These are phyloP conservation scores for Colletotrichum sp. DNA, from an alignment of 2,329 filamentous ascomycete species.

Conservation along the genomic window DNA sequence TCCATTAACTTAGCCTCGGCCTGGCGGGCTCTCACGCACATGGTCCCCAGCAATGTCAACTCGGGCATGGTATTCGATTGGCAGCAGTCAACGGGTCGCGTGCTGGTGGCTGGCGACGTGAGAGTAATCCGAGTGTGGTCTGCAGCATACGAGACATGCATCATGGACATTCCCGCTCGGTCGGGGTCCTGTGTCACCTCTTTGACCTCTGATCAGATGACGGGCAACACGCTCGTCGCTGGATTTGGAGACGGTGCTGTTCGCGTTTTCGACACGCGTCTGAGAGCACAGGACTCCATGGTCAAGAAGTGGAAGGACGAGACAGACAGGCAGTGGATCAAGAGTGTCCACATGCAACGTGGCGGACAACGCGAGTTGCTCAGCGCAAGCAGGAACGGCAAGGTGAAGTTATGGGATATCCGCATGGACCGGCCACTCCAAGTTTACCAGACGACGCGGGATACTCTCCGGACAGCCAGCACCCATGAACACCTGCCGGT, in stretches of 20 bases:
- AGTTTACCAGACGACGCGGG: constrained; percentile 75
- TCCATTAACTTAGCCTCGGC: constrained; percentile 86
- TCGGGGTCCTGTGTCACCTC: constrained; percentile 96
- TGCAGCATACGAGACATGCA: constrained; percentile 89
- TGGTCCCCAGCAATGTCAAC: constrained; percentile 92
- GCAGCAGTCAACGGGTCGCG: constrained; percentile 96
- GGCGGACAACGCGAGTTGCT: constrained; percentile 92
- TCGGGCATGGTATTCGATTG: constrained; percentile 97
- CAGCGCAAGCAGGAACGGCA: constrained; percentile 89
- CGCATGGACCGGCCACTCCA: constrained; percentile 81
- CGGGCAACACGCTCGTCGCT: constrained; percentile 93
- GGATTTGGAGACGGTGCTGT: constrained; percentile 96
- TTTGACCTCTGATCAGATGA: constrained; percentile 96
- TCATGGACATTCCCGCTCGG: constrained; percentile 91
- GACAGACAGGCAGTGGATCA: constrained; percentile 84
- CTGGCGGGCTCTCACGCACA: constrained; percentile 91
- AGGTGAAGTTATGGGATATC: constrained; percentile 96
- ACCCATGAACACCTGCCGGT: constrained; percentile 97
- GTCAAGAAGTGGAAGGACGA: constrained; percentile 97
- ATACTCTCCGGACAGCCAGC: constrained; percentile 83
- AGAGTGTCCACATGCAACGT: constrained; percentile 94
- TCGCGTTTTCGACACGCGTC: constrained; percentile 89
- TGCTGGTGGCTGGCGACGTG: constrained; percentile 95
- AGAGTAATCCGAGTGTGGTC: constrained; percentile 97
- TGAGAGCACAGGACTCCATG: constrained; percentile 87